Base-by-base conservation (phyloP, 768 basidiomycete genomes). In the Strobilomyces confusus region DNA sequence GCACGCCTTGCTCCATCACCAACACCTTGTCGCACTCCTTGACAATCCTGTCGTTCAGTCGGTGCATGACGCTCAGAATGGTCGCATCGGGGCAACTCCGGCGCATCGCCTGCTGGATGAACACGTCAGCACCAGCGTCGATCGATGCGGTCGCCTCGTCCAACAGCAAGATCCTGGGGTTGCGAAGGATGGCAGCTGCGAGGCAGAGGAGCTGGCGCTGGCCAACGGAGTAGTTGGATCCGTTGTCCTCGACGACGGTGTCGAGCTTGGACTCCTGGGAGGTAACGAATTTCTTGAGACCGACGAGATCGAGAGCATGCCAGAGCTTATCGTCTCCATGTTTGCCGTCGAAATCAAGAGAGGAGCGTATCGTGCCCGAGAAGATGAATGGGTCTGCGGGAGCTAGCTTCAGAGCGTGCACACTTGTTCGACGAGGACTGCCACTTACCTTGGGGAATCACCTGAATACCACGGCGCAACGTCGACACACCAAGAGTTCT, bases 121-220 rank as follows among this genome's bases (percentile, higher is more conserved):
- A 91, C 29, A 97, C 91, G 50, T 92, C 83, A 19, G 92, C 75
- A 33, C 94, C 85, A 6, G 93, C 81, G 69, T 97, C 94, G 51
- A 98, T 78, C 29, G 87, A 86, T 13, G 86, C 88, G 1, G 66
- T 69, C 32, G 68, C 67, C 54, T 69, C 68, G 52, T 69, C 68
- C 55, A 69, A 51, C 4, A 69, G 54, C 7, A 69, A 48, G 41
- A 69, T 69, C 42, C 48, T 64, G 20, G 66, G 69, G 42, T 70
- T 66, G 44, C 69, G 63, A 1, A 70, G 57, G 55, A 68, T 64
- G 38, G 66, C 67, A 36, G 55, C 59, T 20, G 68, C 66, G 38
- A 69, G 84, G 15, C 90, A 89, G 25, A 98, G 67, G 11, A 95
- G 72, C 71, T 97, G 95, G 63, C 82, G 82, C 74, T 98, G 95